Evolutionary conservation across 2,329 filamentous ascomycete genomes (phyloP).

Genomic region (Alternaria triticina): DNA sequence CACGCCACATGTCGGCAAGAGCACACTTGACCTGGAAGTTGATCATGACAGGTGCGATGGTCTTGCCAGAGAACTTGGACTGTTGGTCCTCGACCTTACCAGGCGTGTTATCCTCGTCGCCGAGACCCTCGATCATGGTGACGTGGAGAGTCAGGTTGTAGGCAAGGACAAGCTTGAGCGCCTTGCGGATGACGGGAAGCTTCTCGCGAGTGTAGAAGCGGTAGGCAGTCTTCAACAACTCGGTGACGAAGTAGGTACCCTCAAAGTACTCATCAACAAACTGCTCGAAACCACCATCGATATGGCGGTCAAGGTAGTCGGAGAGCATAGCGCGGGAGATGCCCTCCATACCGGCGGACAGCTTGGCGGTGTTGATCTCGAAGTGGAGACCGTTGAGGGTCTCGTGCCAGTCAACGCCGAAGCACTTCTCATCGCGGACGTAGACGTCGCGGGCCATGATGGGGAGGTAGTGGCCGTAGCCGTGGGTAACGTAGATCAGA

Average conservation of each 20-base stretch:
- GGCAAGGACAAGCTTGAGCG: constrained; percentile 89
- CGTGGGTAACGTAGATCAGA: constrained; percentile 91
- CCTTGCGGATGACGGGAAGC: constrained; percentile 89
- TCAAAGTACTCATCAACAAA: constrained; percentile 97
- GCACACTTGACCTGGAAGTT: constrained; percentile 99
- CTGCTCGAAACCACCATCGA: constrained; percentile 87
- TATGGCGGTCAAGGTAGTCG: constrained; percentile 94
- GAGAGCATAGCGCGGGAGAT: constrained; percentile 81
- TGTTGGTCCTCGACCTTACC: constrained; percentile 86
- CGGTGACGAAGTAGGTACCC: constrained; percentile 91
- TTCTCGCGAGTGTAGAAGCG: constrained; percentile 90
- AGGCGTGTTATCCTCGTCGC: constrained; percentile 77
- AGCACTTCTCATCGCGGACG: constrained; percentile 89
- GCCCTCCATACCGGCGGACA: constrained; percentile 88
- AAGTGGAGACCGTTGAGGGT: constrained; percentile 78
- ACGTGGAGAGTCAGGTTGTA: constrained; percentile 96
- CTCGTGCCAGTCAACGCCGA: constrained; percentile 94
- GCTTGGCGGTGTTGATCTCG: constrained; percentile 83
- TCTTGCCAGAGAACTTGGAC: constrained; percentile 88
- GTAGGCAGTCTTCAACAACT: constrained; percentile 95
- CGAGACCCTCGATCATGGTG: constrained; percentile 89
- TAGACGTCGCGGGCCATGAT: constrained; percentile 94
- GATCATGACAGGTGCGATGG: constrained; percentile 95
- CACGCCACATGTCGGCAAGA: constrained; percentile 97
- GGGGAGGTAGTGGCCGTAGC: constrained; percentile 90